Conservation (phyloP, 345 rosid genomes). For the Kandelia obovata region DNA sequence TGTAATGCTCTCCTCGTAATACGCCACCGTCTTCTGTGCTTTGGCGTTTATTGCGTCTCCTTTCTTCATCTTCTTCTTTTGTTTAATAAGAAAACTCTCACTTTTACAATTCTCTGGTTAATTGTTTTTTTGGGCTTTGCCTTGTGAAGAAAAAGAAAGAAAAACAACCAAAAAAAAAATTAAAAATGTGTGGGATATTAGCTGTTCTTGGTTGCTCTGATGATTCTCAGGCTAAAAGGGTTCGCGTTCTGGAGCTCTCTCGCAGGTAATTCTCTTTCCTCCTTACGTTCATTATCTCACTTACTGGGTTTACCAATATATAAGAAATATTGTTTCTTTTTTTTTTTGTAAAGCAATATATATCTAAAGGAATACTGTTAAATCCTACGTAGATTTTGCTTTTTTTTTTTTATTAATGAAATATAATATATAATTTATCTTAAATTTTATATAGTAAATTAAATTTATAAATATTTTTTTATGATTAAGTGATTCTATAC, state of each 20-base stretch:
- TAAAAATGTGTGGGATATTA: conserved; percentile 86
- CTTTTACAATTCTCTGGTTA: background rate
- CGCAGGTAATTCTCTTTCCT: conserved; percentile 60
- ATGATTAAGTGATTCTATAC: too few relatives aligned
- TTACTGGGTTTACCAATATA: background rate
- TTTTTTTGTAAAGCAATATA: too few relatives aligned
- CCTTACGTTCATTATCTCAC: background rate
- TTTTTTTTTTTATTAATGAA: too few relatives aligned
- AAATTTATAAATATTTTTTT: too few relatives aligned
- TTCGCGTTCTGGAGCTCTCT: conserved; percentile 96
- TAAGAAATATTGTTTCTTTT: background rate
- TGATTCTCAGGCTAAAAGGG: conserved; percentile 91
- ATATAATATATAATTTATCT: too few relatives aligned
- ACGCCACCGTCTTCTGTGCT: conserved; percentile 16
- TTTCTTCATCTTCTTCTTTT: background rate
- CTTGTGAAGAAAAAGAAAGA: background rate
- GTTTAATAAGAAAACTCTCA: background rate
- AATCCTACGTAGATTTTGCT: too few relatives aligned
- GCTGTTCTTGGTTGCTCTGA: conserved; percentile 92
- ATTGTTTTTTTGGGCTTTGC: conserved; percentile 1
- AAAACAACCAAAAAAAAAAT: conserved; percentile 9
- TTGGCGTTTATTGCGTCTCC: background rate
- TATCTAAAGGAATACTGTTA: background rate
- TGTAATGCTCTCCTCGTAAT: conserved; percentile 11
- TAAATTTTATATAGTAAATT: too few relatives aligned